Percentiles rank a stretch among this genome's conserved stretches.
Conservation (phyloP, 2,329 filamentous ascomycete species). For the Dothideomycetes sp. region DNA sequence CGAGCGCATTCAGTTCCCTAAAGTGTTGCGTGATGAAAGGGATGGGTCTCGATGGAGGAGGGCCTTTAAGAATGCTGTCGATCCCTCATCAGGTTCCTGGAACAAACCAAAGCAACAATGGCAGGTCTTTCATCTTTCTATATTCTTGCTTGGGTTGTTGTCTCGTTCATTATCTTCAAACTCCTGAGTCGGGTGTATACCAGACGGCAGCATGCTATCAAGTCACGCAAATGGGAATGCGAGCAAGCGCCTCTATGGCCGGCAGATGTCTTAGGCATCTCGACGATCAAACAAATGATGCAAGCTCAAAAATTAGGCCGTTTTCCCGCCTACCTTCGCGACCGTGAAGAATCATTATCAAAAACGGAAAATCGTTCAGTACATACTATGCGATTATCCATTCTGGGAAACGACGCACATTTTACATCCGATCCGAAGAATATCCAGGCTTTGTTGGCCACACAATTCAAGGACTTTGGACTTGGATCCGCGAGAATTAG, state of each 20-base stretch:
- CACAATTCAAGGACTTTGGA: slow-evolving; percentile 25
- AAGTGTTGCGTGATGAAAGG: neutral
- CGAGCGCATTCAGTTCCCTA: neutral
- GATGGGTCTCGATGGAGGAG: neutral
- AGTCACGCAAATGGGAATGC: slow-evolving; percentile 11
- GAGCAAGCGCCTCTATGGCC: slow-evolving; percentile 18
- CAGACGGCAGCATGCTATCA: slow-evolving; percentile 11
- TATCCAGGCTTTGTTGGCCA: slow-evolving; percentile 28
- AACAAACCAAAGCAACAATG: slow-evolving; percentile 2
- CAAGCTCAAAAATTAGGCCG: slow-evolving; percentile 20
- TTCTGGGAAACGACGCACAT: slow-evolving; percentile 21
- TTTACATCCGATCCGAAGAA: slow-evolving; percentile 28
- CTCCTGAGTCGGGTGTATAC: slow-evolving; percentile 3
- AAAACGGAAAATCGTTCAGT: slow-evolving; percentile 19
- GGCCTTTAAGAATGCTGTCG: slow-evolving; percentile 9
- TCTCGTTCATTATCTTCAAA: slow-evolving; percentile 5
- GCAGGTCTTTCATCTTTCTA: neutral
- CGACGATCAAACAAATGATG: slow-evolving; percentile 21
- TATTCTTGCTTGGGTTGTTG: neutral
- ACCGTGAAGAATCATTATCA: slow-evolving; percentile 21
- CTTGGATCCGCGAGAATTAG: slow-evolving; percentile 21
- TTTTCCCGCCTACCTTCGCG: slow-evolving; percentile 23
- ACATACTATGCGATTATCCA: slow-evolving; percentile 20
- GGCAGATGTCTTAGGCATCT: slow-evolving; percentile 23
- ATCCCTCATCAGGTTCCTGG: slow-evolving; percentile 1